Percentiles rank a stretch among this genome's conserved stretches.
phyloP scores from a whole-genome alignment of 2,329 filamentous ascomycete genomes.

The Ophiostoma sp. region DNA sequence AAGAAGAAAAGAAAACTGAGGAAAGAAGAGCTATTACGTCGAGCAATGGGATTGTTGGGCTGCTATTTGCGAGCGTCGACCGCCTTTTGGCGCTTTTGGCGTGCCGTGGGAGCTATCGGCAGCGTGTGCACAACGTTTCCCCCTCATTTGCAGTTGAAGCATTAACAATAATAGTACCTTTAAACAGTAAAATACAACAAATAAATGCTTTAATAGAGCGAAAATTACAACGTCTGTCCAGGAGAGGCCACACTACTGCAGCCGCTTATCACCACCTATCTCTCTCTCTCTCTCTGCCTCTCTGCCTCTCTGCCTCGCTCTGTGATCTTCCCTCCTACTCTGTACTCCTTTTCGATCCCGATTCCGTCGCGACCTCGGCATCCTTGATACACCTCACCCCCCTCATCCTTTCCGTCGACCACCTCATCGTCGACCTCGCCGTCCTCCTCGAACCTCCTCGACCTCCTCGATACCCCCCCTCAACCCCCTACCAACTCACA shows the following conservation, averaged over 20 bases:
- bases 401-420: neutral
- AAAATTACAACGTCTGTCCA: slow-evolving; percentile 7
- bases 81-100: slow-evolving; percentile 6
- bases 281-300: neutral
- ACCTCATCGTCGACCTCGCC: neutral
- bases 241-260: slow-evolving; percentile 5
- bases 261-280: slow-evolving; percentile 10
- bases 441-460: neutral
- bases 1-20: neutral
- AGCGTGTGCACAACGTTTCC: neutral
- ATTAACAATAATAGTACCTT: neutral
- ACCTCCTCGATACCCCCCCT: neutral
- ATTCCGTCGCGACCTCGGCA: slow-evolving; percentile 10
- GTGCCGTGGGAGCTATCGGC: slow-evolving; percentile 3
- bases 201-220: neutral
- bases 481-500: neutral
- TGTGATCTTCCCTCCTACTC: neutral
- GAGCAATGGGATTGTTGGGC: neutral
- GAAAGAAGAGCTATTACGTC: slow-evolving; percentile 16
- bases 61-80: slow-evolving; percentile 1
- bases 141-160: slow-evolving; percentile 2
- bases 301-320: neutral
- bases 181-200: neutral
- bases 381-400: neutral
- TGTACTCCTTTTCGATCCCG: slow-evolving; percentile 9